Conservation (phyloP, 106 monocot species). For the Acorus gramineus region DNA sequence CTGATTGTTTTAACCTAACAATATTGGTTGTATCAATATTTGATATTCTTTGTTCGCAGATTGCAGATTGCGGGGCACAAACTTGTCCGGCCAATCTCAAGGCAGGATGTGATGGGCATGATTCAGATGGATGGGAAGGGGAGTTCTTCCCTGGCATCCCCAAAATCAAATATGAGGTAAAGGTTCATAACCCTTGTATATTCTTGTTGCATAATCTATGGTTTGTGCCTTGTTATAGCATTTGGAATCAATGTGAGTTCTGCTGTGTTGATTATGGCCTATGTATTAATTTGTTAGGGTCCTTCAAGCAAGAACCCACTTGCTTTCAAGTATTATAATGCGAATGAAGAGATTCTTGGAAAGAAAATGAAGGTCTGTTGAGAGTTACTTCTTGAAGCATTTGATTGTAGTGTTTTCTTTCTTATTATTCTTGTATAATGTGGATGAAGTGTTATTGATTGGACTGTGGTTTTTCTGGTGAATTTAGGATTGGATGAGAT, state of each 20-base stretch:
- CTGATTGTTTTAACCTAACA: neutral
- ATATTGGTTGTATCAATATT: neutral
- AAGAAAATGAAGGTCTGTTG: slow-evolving; percentile 92
- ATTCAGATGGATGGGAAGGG: slow-evolving; percentile 65
- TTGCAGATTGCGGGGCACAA: slow-evolving; percentile 38
- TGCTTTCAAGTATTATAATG: slow-evolving; percentile 93
- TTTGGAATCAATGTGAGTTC: too few species aligned
- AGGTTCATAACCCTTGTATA: neutral
- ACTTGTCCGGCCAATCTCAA: slow-evolving; percentile 64
- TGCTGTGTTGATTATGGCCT: neutral
- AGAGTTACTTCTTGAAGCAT: neutral
- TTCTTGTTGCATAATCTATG: too few species aligned
- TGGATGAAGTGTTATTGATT: too few species aligned
- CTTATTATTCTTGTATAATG: neutral
- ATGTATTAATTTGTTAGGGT: slow-evolving; percentile 31
- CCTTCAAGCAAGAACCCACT: slow-evolving; percentile 88
- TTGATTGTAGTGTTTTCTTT: neutral
- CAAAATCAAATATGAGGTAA: slow-evolving; percentile 96
- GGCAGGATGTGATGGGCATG: slow-evolving; percentile 25
- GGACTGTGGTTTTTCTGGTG: neutral
- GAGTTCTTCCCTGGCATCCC: slow-evolving; percentile 91
- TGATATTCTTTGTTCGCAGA: slow-evolving; percentile 17
- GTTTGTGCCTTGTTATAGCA: too few species aligned
- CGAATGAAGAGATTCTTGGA: slow-evolving; percentile 88
- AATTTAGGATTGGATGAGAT: slow-evolving; percentile 86